Percentiles rank a stretch among this genome's conserved stretches.
phyloP scores from a whole-genome alignment of 2,329 filamentous ascomycete species.

The Colletotrichum sp. region DNA sequence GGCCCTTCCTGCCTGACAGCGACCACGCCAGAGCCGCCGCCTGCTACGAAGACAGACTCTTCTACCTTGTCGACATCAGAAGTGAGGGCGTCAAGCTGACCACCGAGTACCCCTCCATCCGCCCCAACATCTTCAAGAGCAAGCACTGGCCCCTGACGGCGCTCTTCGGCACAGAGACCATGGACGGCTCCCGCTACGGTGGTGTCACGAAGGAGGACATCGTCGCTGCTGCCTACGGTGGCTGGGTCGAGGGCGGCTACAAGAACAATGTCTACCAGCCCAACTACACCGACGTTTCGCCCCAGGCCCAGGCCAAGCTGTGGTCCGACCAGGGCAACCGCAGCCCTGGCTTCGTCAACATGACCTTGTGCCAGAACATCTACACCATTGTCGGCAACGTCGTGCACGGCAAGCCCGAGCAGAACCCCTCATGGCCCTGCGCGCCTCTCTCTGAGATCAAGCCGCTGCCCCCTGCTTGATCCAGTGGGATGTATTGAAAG shows the following conservation, averaged over 20 bases:
- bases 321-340: constrained; percentile 23
- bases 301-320: constrained; percentile 39
- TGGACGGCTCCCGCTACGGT: background rate
- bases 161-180: background rate
- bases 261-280: background rate
- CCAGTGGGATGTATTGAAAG: accelerated
- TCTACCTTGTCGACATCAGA: background rate
- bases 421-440: background rate
- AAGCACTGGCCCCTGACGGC: background rate
- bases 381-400: constrained; percentile 50
- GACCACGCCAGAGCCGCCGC: background rate
- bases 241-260: background rate
- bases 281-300: constrained; percentile 29
- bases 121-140: background rate
- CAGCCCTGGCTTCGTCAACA: constrained; percentile 53
- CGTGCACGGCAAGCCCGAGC: constrained; percentile 6
- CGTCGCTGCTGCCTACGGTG: background rate
- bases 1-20: background rate
- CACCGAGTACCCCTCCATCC: background rate
- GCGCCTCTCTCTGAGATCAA: background rate
- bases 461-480: background rate
- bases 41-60: background rate
- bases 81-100: background rate
- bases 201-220: background rate
- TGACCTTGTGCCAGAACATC: constrained; percentile 37